Conservation (phyloP, 75 land plant genomes). For the Larix kaempferi region DNA sequence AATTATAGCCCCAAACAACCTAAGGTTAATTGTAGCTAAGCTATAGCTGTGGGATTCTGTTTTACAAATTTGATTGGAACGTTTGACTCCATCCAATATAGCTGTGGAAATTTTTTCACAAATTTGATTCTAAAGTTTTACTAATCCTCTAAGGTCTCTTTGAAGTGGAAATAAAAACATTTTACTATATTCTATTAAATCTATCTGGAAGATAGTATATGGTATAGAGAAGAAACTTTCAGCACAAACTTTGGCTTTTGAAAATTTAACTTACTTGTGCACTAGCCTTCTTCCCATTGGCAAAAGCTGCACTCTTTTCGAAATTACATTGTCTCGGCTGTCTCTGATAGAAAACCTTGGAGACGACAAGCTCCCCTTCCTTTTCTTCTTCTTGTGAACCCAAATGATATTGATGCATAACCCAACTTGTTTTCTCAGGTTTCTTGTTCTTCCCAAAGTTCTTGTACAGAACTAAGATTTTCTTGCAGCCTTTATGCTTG, state of each 20-base stretch:
- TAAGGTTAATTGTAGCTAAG: too few species aligned
- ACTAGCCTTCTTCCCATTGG: constrained; percentile 7
- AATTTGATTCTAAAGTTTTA: too few species aligned
- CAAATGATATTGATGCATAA: constrained; percentile 96
- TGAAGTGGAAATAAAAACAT: too few species aligned
- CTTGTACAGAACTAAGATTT: constrained; percentile 85
- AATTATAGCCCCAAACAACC: too few species aligned
- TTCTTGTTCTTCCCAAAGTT: constrained; percentile 74
- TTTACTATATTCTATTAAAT: too few species aligned
- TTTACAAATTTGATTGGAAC: too few species aligned
- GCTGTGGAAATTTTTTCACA: too few species aligned
- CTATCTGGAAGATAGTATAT: too few species aligned
- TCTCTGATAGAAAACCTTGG: constrained; percentile 89
- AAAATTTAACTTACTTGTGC: neutral
- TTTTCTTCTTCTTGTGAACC: constrained; percentile 88
- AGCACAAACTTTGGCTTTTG: constrained; percentile 1
- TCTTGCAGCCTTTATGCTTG: constrained; percentile 81
- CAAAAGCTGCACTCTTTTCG: constrained; percentile 8
- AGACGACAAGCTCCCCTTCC: constrained; percentile 95
- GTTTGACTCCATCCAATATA: too few species aligned
- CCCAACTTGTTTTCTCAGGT: constrained; percentile 96
- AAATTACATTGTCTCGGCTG: constrained; percentile 76
- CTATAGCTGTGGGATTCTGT: too few species aligned
- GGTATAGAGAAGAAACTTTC: neutral
- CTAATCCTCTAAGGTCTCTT: too few species aligned